Percentiles rank a stretch among this genome's conserved stretches.
These are phyloP conservation scores for Vicia faba DNA, from an alignment of 306 rosid species.

Conservation along the genomic window DNA sequence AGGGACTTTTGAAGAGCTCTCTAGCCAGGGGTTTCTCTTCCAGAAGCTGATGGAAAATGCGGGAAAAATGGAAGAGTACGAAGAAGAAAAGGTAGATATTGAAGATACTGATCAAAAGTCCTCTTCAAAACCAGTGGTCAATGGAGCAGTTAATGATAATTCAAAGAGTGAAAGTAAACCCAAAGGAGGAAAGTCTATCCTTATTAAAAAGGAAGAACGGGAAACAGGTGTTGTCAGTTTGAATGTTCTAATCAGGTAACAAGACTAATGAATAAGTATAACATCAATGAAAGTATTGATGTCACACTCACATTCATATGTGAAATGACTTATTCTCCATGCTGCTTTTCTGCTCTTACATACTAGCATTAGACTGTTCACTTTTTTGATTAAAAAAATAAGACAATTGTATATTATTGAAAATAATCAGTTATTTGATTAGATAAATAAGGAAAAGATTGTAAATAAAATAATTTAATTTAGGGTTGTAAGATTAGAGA, in stretches of 20 bases:
- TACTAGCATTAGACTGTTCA: not conserved
- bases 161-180: conserved; percentile 43
- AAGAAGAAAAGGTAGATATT: conserved; percentile 47
- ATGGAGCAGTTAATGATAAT: conserved; percentile 44
- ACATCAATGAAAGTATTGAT: conserved; percentile 16
- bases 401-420: not conserved
- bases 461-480: not conserved
- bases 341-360: conserved; percentile 12
- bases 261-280: conserved; percentile 7
- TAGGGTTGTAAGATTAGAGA: not conserved
- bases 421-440: not conserved
- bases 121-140: conserved; percentile 47
- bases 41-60: conserved; percentile 95
- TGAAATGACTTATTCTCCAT: conserved; percentile 26
- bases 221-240: conserved; percentile 88
- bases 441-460: not conserved
- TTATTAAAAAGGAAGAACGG: conserved; percentile 87
- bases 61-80: conserved; percentile 77
- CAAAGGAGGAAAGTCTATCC: conserved; percentile 69
- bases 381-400: not conserved
- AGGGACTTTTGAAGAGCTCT: conserved; percentile 92
- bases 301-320: conserved; percentile 6
- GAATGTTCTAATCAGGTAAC: conserved; percentile 75
- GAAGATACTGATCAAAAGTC: conserved; percentile 48
- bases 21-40: conserved; percentile 63